phyloP scores from a whole-genome alignment of 257 asterid genomes.

The Solanum piurae region DNA sequence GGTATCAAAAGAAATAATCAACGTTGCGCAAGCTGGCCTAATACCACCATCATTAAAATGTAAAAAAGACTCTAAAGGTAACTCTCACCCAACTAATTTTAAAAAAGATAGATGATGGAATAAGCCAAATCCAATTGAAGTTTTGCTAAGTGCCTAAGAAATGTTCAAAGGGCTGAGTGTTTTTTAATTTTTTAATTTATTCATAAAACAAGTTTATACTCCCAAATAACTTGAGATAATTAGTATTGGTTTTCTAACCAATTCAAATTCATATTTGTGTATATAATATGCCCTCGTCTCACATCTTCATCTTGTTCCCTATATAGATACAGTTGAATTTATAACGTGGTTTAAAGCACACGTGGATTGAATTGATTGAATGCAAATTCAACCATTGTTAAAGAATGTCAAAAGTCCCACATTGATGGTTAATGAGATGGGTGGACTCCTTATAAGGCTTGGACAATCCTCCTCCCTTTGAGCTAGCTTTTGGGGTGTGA shows the following conservation, averaged over 20 bases:
- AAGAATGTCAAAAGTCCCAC: too few relatives aligned
- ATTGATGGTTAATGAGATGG: too few relatives aligned
- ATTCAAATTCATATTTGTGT: too few relatives aligned
- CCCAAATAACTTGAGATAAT: neutral
- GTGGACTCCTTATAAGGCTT: too few relatives aligned
- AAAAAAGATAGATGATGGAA: neutral
- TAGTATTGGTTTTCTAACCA: neutral
- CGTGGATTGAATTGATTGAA: neutral
- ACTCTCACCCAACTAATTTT: neutral
- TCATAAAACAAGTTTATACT: neutral
- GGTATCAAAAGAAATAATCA: neutral
- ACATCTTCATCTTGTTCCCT: neutral
- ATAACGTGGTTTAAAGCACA: neutral
- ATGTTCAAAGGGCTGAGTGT: neutral
- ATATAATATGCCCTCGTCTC: neutral
- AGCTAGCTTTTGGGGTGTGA: too few relatives aligned
- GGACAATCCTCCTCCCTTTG: too few relatives aligned
- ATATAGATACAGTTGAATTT: neutral
- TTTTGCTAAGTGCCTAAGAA: neutral
- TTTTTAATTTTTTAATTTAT: neutral
- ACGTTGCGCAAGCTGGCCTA: neutral
- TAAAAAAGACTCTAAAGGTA: neutral
- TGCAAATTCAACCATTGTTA: neutral
- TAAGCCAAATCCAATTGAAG: neutral
- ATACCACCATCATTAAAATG: neutral